Evolutionary conservation across 2,329 filamentous ascomycete genomes (phyloP).

Genomic region (Aspergillus transmontanensis): DNA sequence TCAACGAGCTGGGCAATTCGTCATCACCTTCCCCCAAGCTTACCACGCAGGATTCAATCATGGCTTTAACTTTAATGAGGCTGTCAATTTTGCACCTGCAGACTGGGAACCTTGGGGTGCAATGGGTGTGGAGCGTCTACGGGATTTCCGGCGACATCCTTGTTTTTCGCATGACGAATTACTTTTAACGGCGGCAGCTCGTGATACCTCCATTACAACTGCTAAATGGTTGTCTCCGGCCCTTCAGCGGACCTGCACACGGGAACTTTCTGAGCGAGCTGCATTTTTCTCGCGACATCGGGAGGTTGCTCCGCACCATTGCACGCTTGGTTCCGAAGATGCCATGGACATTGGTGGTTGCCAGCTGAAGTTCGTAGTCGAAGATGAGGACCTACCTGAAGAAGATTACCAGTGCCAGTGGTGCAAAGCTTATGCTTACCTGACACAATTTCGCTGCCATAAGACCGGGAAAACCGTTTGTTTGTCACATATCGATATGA

Average conservation of each 20-base stretch:
- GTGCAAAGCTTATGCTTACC: constrained; percentile 89
- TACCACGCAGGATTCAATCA: constrained; percentile 99
- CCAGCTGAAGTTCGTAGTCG: constrained; percentile 63
- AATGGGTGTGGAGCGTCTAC: constrained; percentile 80
- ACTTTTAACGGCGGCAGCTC: constrained; percentile 83
- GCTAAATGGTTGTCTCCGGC: constrained; percentile 95
- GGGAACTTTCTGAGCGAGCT: constrained; percentile 70
- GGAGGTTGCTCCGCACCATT: constrained; percentile 57
- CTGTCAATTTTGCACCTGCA: constrained; percentile 92
- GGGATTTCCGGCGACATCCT: constrained; percentile 84
- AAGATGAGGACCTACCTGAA: constrained; percentile 77
- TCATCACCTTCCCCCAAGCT: constrained; percentile 94
- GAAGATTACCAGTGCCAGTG: constrained; percentile 90
- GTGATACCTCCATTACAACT: constrained; percentile 79
- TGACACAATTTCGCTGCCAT: constrained; percentile 86
- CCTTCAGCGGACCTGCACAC: constrained; percentile 72
- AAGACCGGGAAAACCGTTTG: constrained; percentile 82
- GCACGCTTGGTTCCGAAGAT: constrained; percentile 53
- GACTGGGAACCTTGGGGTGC: constrained; percentile 96
- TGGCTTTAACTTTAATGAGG: constrained; percentile 98
- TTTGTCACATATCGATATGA: constrained; percentile 75
- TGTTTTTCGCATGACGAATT: constrained; percentile 98
- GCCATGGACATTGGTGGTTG: constrained; percentile 52
- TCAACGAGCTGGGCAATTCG: constrained; percentile 91
- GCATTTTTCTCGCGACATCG: constrained; percentile 69